These are phyloP conservation scores for Chalciporus pseudorubinellus DNA, from an alignment of 768 basidiomycete species.

Conservation along the genomic window DNA sequence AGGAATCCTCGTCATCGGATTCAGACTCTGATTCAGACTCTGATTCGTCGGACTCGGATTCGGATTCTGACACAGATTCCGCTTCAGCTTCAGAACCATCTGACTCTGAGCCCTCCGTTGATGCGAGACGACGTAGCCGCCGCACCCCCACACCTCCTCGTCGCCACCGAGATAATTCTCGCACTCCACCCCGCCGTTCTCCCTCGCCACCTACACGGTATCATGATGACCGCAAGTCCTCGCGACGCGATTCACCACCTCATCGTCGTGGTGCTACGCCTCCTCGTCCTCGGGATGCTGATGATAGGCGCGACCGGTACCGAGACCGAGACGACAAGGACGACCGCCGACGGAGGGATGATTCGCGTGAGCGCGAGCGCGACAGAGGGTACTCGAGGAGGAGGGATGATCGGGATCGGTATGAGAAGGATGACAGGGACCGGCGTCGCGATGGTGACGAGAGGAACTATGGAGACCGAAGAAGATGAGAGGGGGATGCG, in stretches of 20 bases:
- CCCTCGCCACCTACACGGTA: slow-evolving; percentile 29
- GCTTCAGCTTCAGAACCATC: slow-evolving; percentile 39
- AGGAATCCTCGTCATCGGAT: slow-evolving; percentile 48
- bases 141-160: slow-evolving; percentile 34
- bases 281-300: slow-evolving; percentile 23
- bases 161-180: slow-evolving; percentile 33
- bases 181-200: slow-evolving; percentile 29
- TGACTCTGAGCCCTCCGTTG: slow-evolving; percentile 38
- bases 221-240: slow-evolving; percentile 18
- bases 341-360: slow-evolving; percentile 26
- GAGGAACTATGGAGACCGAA: slow-evolving; percentile 19
- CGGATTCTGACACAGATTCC: slow-evolving; percentile 40
- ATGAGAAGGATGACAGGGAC: slow-evolving; percentile 22
- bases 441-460: slow-evolving; percentile 24
- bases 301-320: slow-evolving; percentile 16
- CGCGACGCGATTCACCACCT: slow-evolving; percentile 27
- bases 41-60: slow-evolving; percentile 30
- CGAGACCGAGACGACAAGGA: slow-evolving; percentile 15
- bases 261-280: slow-evolving; percentile 21
- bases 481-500: slow-evolving; percentile 13
- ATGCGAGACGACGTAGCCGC: slow-evolving; percentile 26
- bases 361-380: slow-evolving; percentile 25
- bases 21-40: slow-evolving; percentile 35
- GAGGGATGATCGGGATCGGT: slow-evolving; percentile 21
- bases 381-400: slow-evolving; percentile 14